Evolutionary conservation across 2,329 filamentous ascomycete species (phyloP).

Genomic region (Colletotrichum phormii): DNA sequence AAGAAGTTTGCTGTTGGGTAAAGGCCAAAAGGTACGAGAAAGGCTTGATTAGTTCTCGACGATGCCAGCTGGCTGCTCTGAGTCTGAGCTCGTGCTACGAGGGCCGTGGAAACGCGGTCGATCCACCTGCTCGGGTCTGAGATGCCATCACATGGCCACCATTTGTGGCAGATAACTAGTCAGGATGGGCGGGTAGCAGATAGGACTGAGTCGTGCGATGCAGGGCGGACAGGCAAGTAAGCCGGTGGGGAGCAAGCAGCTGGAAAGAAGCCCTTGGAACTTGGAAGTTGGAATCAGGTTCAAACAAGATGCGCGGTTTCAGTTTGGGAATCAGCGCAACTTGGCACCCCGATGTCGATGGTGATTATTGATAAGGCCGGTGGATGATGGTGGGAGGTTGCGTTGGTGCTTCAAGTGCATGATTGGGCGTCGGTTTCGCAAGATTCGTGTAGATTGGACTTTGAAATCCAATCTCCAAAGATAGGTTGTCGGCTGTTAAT

Average conservation of each 20-base stretch:
- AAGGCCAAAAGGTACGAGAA: background rate
- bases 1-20: background rate
- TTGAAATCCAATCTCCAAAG: background rate
- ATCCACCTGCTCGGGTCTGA: slow-evolving; percentile 35
- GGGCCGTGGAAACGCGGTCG: slow-evolving; percentile 21
- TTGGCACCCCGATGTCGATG: background rate
- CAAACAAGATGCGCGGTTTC: slow-evolving; percentile 2
- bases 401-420: too few relatives aligned
- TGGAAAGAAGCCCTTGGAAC: background rate
- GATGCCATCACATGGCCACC: slow-evolving; percentile 33
- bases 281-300: background rate
- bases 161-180: slow-evolving; percentile 30
- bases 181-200: slow-evolving; percentile 24
- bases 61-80: background rate
- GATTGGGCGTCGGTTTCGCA: background rate
- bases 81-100: slow-evolving; percentile 11
- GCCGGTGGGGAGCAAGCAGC: background rate
- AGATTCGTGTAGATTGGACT: background rate
- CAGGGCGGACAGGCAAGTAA: background rate
- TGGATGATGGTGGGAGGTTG: background rate
- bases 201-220: slow-evolving; percentile 24
- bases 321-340: background rate
- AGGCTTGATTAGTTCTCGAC: background rate
- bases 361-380: background rate
- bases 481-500: background rate